Evolutionary conservation across 106 monocot species (phyloP), one percentile per base, ranked within the genome.

Genomic region (Phalaenopsis equestris): DNA sequence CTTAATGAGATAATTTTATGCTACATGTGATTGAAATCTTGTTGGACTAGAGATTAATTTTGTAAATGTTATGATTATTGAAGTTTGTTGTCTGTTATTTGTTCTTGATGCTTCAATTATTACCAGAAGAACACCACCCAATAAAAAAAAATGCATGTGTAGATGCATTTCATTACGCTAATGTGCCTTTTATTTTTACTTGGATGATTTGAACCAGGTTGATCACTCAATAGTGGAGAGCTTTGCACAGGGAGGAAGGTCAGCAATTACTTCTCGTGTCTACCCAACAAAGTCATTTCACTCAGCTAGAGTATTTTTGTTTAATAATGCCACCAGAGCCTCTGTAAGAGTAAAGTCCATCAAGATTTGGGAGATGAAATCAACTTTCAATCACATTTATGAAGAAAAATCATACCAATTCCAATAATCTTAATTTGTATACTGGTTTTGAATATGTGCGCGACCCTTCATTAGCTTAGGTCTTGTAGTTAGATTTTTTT

Each of bases 201-300:
- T 55, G 15, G 84, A 78, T 55, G 77, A 21, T 18, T 48, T 84
- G 21, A n/a, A 76, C 4, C 42, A 92, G 92, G 84, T 93, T 76
- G 93, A 93, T 80, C 93, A 90, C 78, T 93, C 93, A 1, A 87
- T 93, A 5, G 85, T 93, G 8, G 93, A 93, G 82, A 93, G 90
- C 41, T 93, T 88, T 56, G 93, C 88, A 21, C 88, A 88, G 52
- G 87, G 85, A 16, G 93, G 93, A 42, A 86, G 93, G 73, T 77
- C 85, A 6, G 85, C 86, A 77, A 84, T 90, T 72, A 93, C 90
- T 5, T 93, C 93, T 42, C 80, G 90, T 0, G 90, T 90, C 1
- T 93, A 93, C 56, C 90, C 93, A 6, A 93, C 90, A 0, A 18
- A 80, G 72, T 88, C 90, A 19, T 83, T 84, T 37, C 61, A 79